Evolutionary conservation across 1,284 basidiomycete genomes (phyloP).

Genomic region (Sporisorium graminicola): DNA sequence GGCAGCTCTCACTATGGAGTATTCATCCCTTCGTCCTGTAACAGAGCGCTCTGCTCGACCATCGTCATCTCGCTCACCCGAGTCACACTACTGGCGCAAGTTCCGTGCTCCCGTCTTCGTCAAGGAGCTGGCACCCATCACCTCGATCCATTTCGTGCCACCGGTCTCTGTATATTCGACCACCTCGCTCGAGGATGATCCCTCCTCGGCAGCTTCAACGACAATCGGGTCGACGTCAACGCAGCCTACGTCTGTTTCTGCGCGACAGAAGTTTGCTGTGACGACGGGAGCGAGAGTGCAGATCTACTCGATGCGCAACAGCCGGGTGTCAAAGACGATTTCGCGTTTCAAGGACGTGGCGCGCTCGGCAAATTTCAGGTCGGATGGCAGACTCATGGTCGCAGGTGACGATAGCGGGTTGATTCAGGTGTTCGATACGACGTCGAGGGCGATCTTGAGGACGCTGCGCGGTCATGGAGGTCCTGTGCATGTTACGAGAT

Average conservation of each 20-base stretch:
- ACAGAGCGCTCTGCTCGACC: constrained; percentile 29
- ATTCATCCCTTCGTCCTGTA: constrained; percentile 28
- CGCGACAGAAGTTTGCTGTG: constrained; percentile 82
- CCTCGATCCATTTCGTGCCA: constrained; percentile 67
- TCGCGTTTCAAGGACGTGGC: constrained; percentile 97
- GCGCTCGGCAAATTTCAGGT: constrained; percentile 75
- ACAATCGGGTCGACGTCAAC: constrained; percentile 37
- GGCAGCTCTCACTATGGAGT: constrained; percentile 32
- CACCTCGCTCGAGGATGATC: constrained; percentile 21
- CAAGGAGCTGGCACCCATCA: constrained; percentile 67
- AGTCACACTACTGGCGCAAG: constrained; percentile 66
- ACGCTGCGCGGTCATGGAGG: constrained; percentile 93
- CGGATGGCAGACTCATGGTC: constrained; percentile 93
- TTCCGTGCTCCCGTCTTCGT: constrained; percentile 65
- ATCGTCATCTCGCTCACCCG: constrained; percentile 43
- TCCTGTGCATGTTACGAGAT: constrained; percentile 89
- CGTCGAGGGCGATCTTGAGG: constrained; percentile 91
- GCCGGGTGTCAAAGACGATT: constrained; percentile 95
- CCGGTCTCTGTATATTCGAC: constrained; percentile 47
- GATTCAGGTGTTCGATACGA: constrained; percentile 96
- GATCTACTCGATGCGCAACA: constrained; percentile 94
- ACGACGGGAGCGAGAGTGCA: constrained; percentile 93
- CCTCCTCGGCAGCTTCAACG: constrained; percentile 2
- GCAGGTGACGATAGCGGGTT: constrained; percentile 94
- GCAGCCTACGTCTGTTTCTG: constrained; percentile 32